A percentile compares a stretch with the other conserved stretches of the same genome.
phyloP scores from a whole-genome alignment of 768 basidiomycete genomes.

The Macrocybe gigantea region DNA sequence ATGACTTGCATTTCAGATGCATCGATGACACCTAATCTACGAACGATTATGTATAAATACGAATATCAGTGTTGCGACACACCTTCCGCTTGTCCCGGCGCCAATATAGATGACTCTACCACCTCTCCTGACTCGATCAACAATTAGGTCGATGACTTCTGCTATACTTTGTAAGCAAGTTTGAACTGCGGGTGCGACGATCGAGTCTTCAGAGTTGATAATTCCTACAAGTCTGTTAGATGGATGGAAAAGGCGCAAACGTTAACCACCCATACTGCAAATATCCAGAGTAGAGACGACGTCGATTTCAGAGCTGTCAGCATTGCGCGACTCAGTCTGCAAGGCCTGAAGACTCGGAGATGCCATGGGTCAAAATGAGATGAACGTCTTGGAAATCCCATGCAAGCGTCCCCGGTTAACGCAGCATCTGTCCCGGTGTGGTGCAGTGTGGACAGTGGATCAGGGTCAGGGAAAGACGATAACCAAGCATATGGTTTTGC shows the following conservation, averaged over 20 bases:
- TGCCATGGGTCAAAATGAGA: too few species aligned
- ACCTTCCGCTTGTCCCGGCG: constrained; percentile 30
- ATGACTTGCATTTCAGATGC: constrained; percentile 20
- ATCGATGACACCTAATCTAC: constrained; percentile 24
- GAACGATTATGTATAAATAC: constrained; percentile 1
- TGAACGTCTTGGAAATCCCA: too few species aligned
- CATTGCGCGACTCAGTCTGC: constrained; percentile 22
- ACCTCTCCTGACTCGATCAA: constrained; percentile 17
- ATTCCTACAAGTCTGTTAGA: constrained; percentile 10
- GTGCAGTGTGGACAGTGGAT: too few species aligned
- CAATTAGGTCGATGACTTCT: constrained; percentile 21
- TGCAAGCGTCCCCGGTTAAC: too few species aligned
- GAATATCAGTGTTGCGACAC: not conserved
- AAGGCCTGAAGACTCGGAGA: constrained; percentile 2
- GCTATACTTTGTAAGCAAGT: constrained; percentile 22
- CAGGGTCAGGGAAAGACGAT: too few species aligned
- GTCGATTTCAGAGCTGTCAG: constrained; percentile 20
- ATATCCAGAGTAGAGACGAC: constrained; percentile 22
- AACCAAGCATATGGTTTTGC: too few species aligned
- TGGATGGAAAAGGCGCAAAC: not conserved
- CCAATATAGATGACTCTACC: constrained; percentile 29
- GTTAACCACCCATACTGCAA: constrained; percentile 15
- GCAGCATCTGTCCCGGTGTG: too few species aligned
- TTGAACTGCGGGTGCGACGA: constrained; percentile 20
- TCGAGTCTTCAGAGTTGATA: constrained; percentile 24